Base-by-base conservation (phyloP, 2,329 filamentous ascomycete species). In the Eutypa lata region DNA sequence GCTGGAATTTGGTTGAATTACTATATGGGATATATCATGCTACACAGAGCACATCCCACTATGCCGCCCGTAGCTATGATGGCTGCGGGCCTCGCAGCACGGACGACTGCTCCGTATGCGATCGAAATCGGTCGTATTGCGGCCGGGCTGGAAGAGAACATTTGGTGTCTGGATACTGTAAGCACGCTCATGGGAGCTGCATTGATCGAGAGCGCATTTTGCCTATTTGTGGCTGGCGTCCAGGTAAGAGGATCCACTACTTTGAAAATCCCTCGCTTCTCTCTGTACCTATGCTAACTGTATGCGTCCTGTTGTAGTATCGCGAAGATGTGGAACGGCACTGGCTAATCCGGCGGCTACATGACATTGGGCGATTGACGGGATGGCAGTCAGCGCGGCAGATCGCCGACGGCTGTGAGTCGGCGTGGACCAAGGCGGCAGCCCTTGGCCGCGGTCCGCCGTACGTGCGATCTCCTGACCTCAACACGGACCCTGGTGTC, bases 31-130 rank as follows among this genome's bases (percentile, higher is more conserved):
- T 79, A 91, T 46, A 93, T 97, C 53, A 80, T 92, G 50, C 80
- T 94, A n/a, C 78, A 93, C 54, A 82, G 94, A 33, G 80, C 86
- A 1, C 92, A 97, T 61, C 94, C 94, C 0, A 83, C 82, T 22
- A 97, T 97, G 91, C 93, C 92, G 1, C 91, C 93, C 0, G 86
- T 92, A 8, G 89, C 91, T 35, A 91, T 96, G 83, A 83, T 91
- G 62, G 91, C 94, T 2, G 91, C 91, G 0, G 88, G 87, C 7
- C 79, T 95, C 57, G 85, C 89, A 10, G 90, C 91, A 1, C 75
- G 76, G 14, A 82, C 88, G 48, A 97, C 93, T 1, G 82, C 79
- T 3, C 74, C 74, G 0, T 89, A 84, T 69, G 89, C 91, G 1
- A 85, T 85, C 55, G 80, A 87, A 57, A 84, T 97, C 53, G 92